Evolutionary conservation across 2,329 filamentous ascomycete genomes (phyloP).

Genomic region (Aspergillus clavatus): DNA sequence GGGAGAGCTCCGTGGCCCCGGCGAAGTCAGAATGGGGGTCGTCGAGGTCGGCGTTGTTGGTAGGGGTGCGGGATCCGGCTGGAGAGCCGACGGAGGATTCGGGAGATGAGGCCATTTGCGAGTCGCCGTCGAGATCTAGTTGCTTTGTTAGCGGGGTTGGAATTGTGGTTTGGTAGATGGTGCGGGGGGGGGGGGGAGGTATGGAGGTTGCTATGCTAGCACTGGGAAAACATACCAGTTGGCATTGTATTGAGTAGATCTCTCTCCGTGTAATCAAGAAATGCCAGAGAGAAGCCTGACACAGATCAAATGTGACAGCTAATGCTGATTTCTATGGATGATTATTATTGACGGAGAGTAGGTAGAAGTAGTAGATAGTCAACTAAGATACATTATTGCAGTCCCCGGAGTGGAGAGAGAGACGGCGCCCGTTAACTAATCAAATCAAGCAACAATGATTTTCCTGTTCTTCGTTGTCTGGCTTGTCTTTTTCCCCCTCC

Average conservation of each 20-base stretch:
- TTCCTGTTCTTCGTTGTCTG: no score
- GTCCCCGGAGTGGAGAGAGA: no score
- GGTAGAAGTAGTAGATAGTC: no score
- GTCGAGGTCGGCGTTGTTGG: constrained; percentile 22
- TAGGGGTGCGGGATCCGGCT: constrained; percentile 42
- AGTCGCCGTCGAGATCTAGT: constrained; percentile 53
- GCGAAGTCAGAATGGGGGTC: constrained; percentile 17
- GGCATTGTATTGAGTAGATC: constrained; percentile 16
- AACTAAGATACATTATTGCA: no score
- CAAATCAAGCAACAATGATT: constrained; percentile 1
- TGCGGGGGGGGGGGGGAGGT: no score
- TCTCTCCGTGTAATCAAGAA: no score
- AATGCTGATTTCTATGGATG: no score
- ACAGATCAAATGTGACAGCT: no score
- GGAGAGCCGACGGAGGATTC: constrained; percentile 39
- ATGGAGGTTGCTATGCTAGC: no score
- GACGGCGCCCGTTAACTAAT: constrained; percentile 1
- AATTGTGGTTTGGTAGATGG: no score
- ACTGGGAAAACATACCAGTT: constrained; percentile 13
- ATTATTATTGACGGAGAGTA: no score
- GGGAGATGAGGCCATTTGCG: constrained; percentile 50
- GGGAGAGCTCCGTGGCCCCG: constrained; percentile 47
- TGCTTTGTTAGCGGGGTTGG: background rate
- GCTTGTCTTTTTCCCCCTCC: background rate
- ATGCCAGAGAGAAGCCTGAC: no score